Conservation (phyloP, 805 yeast genomes). For the Candida ascalaphidarum region DNA sequence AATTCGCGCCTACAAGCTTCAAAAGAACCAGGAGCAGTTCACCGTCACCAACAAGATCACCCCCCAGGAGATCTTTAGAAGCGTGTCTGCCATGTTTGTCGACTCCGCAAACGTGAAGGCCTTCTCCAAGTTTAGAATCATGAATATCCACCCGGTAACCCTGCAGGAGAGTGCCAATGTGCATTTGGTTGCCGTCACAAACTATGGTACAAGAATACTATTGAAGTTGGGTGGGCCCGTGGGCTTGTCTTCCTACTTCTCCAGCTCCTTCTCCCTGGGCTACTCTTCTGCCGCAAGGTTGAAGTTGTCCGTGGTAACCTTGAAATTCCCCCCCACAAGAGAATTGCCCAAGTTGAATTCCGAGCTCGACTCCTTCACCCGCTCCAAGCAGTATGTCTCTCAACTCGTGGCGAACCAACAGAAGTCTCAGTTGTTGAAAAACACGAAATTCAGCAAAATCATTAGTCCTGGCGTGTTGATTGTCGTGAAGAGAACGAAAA, state of each 20-base stretch:
- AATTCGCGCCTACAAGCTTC: conserved; percentile 69
- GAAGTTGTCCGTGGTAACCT: conserved; percentile 32
- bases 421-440: conserved; percentile 49
- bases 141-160: conserved; percentile 54
- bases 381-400: conserved; percentile 31
- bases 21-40: conserved; percentile 31
- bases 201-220: conserved; percentile 75
- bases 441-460: conserved; percentile 50
- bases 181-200: conserved; percentile 70
- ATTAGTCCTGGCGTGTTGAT: conserved; percentile 84
- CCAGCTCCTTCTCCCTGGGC: conserved; percentile 11
- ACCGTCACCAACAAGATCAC: conserved; percentile 28
- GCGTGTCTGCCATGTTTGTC: conserved; percentile 42
- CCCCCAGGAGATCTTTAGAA: conserved; percentile 39
- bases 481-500: conserved; percentile 45
- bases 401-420: conserved; percentile 33
- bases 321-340: conserved; percentile 60
- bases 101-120: conserved; percentile 48
- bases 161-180: conserved; percentile 59
- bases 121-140: conserved; percentile 44
- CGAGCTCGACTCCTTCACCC: conserved; percentile 33
- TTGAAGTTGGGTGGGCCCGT: conserved; percentile 39
- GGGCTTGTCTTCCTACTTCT: conserved; percentile 15
- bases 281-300: conserved; percentile 14
- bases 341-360: conserved; percentile 32